Base-by-base conservation (phyloP, 106 monocot species). In the Dioscorea dumetorum region DNA sequence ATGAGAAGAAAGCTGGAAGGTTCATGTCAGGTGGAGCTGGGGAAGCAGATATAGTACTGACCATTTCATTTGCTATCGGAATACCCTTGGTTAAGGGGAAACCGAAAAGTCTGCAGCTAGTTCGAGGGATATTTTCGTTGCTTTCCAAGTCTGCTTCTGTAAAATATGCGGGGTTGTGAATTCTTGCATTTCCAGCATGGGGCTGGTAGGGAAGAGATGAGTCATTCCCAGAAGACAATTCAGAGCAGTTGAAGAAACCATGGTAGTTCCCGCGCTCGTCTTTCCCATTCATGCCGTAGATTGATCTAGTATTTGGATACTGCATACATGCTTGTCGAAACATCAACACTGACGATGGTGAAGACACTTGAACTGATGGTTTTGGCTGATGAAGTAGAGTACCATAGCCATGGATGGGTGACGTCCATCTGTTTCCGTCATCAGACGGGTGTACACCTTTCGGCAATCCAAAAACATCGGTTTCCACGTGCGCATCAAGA, bases 41-140 rank as follows among this genome's bases (percentile, higher is more conserved):
- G 34, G 76, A 49, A 17, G 63, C 32, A 5, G 52, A 34, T n/a
- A 63, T 33, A 58, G 72, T 48, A 22, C 49, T 59, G 18, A 28
- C 73, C 24, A 68, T 71, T 24, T 50, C 49, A 67, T 74, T 78
- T 14, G 75, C 22, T 61, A 63, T 62, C 1, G 74, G 58, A 33
- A 78, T 76, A 71, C 68, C 77, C 59, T 80, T 79, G 15, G 80
- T 95, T 31, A 99, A 84, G 58, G 84, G 57, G 69, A 92, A 92
- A 22, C 97, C 97, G 70, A 99, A 99, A 70, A 99, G 79, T 57
- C 73, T 90, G 72, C 89, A 93, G 34, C 79, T 69, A 22, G 57
- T 89, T 53, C 52, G 41, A 41, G 41, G 52, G 53, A 66, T 58
- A 59, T 20, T 20, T 17, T 58, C 2, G 49, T 28, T 66, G 33